Evolutionary conservation across 345 rosid species (phyloP), one percentile per base, ranked within the genome.

Genomic region (Ricinus communis): DNA sequence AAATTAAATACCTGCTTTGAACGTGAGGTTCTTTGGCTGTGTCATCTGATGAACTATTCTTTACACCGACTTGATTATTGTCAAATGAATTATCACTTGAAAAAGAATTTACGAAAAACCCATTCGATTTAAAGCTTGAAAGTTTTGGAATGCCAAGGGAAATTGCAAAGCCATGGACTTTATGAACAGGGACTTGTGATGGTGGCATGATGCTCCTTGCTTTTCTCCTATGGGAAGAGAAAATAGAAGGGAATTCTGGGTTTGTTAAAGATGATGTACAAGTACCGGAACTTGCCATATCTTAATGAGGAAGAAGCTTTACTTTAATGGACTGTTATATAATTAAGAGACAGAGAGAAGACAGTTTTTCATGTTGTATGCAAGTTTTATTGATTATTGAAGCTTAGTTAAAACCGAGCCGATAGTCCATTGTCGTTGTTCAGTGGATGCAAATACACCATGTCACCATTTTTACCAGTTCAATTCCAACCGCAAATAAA

Each of bases 1-100:
- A 59, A n/a, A 56, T 12, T n/a, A 59, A 11, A 49, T 71, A 87
- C 96, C 90, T 45, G 91, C 77, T 86, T 73, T 69, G 80, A 69
- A 82, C 83, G 71, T 71, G 75, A 27, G 80, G 81, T 30, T 41
- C 69, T 9, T 61, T 70, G 53, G 66, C 31, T 38, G 6, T 60
- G 28, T 51, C 59, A 46, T 63, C 58, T 38, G 80, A 49, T 25
- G 8, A 62, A 59, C 41, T 53, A 25, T 27, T 25, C 54, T 68
- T 40, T 55, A 75, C 79, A 12, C 63, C 66, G 31, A 56, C 45
- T 27, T 38, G 79, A 58, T 52, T 19, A 56, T 11, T 65, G 53
- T 40, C 70, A 46, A 49, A 51, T 41, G 80, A 56, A 56, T 57
- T 69, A 50, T 74, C 76, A 27, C 62, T 75, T 16, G 82, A 61